A percentile compares a stretch with the other conserved stretches of the same genome.
Evolutionary conservation across 1,284 basidiomycete genomes (phyloP).

Genomic region (Apiotrichum gamsii): DNA sequence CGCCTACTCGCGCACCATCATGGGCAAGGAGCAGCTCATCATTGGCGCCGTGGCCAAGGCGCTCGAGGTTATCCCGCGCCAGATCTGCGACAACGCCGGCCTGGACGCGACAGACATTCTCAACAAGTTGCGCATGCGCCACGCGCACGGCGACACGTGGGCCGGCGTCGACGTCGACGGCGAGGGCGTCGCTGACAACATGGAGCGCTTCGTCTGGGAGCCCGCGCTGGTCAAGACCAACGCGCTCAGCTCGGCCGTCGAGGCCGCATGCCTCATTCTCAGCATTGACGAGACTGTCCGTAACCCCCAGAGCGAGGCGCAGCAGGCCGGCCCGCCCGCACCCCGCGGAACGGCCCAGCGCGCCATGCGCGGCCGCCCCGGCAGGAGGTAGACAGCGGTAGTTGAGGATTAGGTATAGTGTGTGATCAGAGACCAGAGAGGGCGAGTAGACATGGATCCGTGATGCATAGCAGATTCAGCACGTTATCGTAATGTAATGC

Average conservation of each 20-base stretch:
- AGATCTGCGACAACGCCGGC: slow-evolving; percentile 98
- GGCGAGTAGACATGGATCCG: too few species aligned
- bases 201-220: slow-evolving; percentile 98
- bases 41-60: slow-evolving; percentile 95
- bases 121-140: slow-evolving; percentile 95
- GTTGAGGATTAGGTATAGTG: too few species aligned
- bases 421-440: too few species aligned
- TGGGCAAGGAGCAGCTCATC: slow-evolving; percentile 93
- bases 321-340: slow-evolving; percentile 64
- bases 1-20: slow-evolving; percentile 82
- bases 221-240: slow-evolving; percentile 93
- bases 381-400: slow-evolving; percentile 8
- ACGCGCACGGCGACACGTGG: slow-evolving; percentile 80
- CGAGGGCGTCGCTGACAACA: slow-evolving; percentile 87
- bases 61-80: slow-evolving; percentile 93
- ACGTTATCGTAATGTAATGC: too few species aligned
- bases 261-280: slow-evolving; percentile 91
- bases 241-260: slow-evolving; percentile 87
- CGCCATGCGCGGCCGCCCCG: slow-evolving; percentile 64
- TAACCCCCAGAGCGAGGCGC: slow-evolving; percentile 78
- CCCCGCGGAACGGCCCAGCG: slow-evolving; percentile 76
- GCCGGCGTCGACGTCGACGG: slow-evolving; percentile 93
- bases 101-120: slow-evolving; percentile 95
- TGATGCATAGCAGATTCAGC: too few species aligned
- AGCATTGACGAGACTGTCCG: slow-evolving; percentile 92